Base-by-base conservation (phyloP, 75 land plant species). In the Picea sitchensis region DNA sequence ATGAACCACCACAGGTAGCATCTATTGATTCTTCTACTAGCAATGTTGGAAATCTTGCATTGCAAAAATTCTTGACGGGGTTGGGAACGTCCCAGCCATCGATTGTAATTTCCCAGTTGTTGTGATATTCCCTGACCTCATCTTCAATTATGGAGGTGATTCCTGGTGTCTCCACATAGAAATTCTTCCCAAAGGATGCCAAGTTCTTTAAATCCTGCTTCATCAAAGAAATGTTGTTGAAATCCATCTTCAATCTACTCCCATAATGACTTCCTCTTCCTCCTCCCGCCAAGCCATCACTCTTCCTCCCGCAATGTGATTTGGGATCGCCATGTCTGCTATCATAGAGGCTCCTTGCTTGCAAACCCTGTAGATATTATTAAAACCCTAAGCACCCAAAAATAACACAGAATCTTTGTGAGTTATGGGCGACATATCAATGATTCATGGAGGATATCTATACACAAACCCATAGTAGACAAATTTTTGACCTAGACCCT, bases 11-110 rank as follows among this genome's bases (percentile, higher is more conserved):
- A n/a, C n/a, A n/a, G n/a, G n/a, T n/a, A n/a, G n/a, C n/a, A n/a
- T n/a, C n/a, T n/a, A n/a, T n/a, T n/a, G n/a, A n/a, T n/a, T n/a
- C n/a, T n/a, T n/a, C n/a, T n/a, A n/a, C n/a, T n/a, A n/a, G n/a
- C n/a, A n/a, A n/a, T n/a, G n/a, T n/a, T 77, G 99, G 99, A 82
- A 97, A 93, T 8, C 96, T 87, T 11, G 89, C 90, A 76, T 97
- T 96, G 1, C 80, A 80, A 78, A 97, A 97, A 31, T 69, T 80
- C 75, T 79, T 88, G 15, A 97, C 92, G 20, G 99, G 99, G 78
- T 93, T 97, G 36, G 99, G 99, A 38, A 97, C 88, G 69, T 90
- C 92, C 1, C 86, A 83, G 14, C 99, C 99, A 73, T 97, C 96
- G 15, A 97, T 92, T 9, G 98, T 88, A 18, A 97, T 93, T 75